Percentiles rank a stretch among this genome's conserved stretches.
phyloP scores from a whole-genome alignment of 495 filamentous ascomycete species.

The Entonaema liquescens region DNA sequence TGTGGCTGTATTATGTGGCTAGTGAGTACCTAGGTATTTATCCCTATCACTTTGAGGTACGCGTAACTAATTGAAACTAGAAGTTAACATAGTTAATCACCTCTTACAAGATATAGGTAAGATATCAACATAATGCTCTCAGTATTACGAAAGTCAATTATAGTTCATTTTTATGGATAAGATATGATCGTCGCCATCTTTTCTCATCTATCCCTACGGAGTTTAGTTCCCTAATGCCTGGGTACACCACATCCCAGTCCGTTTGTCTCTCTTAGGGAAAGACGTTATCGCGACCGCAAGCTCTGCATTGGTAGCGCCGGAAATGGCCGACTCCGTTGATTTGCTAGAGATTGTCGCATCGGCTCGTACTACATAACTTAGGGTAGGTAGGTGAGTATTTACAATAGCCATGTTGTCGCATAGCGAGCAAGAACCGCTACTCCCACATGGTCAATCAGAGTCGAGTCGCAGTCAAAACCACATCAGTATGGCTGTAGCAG shows the following conservation, averaged over 20 bases:
- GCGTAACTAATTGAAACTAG: background rate
- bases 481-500: conserved; percentile 14
- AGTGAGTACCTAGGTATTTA: background rate
- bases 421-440: conserved; percentile 24
- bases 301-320: conserved; percentile 3
- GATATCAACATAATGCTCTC: background rate
- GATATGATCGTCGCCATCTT: background rate
- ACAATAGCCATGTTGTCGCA: conserved; percentile 23
- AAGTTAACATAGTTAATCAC: background rate
- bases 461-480: conserved; percentile 8
- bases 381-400: conserved; percentile 3
- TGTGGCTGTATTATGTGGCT: background rate
- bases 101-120: background rate
- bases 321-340: conserved; percentile 29
- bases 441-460: conserved; percentile 17
- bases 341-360: conserved; percentile 30
- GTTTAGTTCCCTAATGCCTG: background rate
- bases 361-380: background rate
- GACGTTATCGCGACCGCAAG: conserved; percentile 4
- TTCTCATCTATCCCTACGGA: background rate
- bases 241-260: background rate
- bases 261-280: background rate
- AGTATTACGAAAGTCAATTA: background rate
- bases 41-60: background rate
- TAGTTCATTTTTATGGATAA: background rate